A percentile compares a stretch with the other conserved stretches of the same genome.
These are phyloP conservation scores for Asterochloris erici DNA, from an alignment of 139 green algal species.

Conservation along the genomic window DNA sequence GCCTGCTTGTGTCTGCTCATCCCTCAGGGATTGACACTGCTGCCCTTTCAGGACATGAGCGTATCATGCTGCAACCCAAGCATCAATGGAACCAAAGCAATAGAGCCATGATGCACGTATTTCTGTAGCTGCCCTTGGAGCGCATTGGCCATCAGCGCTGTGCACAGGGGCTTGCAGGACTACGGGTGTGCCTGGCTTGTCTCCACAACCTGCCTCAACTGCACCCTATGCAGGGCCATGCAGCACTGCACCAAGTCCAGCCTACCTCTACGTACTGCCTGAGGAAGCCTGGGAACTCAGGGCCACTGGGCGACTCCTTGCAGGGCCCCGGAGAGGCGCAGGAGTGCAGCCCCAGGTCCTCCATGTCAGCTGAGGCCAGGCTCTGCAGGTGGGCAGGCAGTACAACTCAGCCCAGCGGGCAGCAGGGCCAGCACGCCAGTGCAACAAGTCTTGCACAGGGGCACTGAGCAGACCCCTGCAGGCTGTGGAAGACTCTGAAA, in stretches of 20 bases:
- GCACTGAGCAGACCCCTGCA: not conserved
- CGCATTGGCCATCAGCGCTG: too few species aligned
- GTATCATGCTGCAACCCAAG: not conserved
- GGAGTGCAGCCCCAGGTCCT: slow-evolving; percentile 44
- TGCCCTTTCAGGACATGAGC: not conserved
- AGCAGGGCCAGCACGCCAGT: not conserved
- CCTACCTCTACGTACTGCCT: slow-evolving; percentile 18
- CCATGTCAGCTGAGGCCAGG: slow-evolving; percentile 21
- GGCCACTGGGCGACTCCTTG: not conserved
- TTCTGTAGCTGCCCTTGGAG: not conserved
- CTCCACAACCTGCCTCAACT: not conserved
- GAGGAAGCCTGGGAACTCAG: slow-evolving; percentile 8
- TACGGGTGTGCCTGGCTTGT: not conserved
- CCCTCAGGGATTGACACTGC: too few species aligned
- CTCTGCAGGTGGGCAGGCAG: slow-evolving; percentile 1
- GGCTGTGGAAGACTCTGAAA: not conserved
- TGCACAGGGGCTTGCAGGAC: too few species aligned
- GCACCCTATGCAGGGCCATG: not conserved
- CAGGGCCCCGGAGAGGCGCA: not conserved
- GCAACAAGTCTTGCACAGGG: not conserved
- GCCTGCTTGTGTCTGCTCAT: too few species aligned
- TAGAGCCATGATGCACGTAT: not conserved
- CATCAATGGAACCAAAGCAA: not conserved
- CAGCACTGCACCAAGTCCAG: not conserved
- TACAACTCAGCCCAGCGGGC: not conserved